Evolutionary conservation across 1,284 basidiomycete genomes (phyloP), one percentile per base, ranked within the genome.

Genomic region (Trichosporon sp.): DNA sequence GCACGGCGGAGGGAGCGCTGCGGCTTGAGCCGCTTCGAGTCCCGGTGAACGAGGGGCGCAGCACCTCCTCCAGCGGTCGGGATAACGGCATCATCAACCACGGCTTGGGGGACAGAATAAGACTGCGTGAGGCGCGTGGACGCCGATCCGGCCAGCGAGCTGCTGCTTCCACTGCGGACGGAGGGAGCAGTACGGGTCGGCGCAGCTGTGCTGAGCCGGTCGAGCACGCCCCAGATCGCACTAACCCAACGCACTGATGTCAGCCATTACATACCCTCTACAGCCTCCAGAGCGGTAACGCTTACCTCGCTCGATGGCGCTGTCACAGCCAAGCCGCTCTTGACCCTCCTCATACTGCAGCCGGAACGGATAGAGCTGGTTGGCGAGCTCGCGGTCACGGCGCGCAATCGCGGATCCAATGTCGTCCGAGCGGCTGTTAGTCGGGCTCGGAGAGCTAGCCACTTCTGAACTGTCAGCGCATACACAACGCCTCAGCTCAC

Each of bases 301-400:
- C 77, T 73, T 31, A 82, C 80, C 79, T 73, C 93, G 87, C 78
- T 94, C 92, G 70, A 91, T 82, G 4, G 93, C 88, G 73, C 91
- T 93, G 78, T 94, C 93, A 21, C 92, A 90, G 0, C 90, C 93
- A 11, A 96, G 80, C 11, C 93, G 85, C 80, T 96, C 94, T 1
- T 92, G 89, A 2, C 93, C 93, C 80, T 96, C 94, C 19, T 88
- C 88, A 78, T 96, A 96, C 40, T 93, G 81, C 8, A 96, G 87
- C 78, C 94, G 92, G 84, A 96, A 95, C 0, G 93, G 93, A 69
- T 92, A 92, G 6, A 96, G 80, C 69, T 89, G 87, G 74, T 93
- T 90, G 80, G 91, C 87, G 68, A 89, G 76, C 2, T 88, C 80
- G 16, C 86, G 86, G 77, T 90, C 91, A 71, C 87, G 81, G 67